Base-by-base conservation (phyloP, 257 asterid genomes). In the Solanum chilense region DNA sequence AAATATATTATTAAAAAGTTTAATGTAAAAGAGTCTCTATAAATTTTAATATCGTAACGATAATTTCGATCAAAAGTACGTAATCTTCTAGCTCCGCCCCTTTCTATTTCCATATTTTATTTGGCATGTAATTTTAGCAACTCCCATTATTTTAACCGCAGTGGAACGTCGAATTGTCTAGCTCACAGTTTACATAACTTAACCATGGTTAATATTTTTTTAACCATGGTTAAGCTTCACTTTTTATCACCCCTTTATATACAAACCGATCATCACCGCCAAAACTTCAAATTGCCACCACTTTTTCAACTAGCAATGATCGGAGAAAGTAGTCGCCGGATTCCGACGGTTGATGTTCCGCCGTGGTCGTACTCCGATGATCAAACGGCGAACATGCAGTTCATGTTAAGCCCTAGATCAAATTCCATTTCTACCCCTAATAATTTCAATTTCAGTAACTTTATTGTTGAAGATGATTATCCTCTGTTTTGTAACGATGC, bases 181-280 rank as follows among this genome's bases (percentile, higher is more conserved):
- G 85, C 84, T 9, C 86, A 14, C 60, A 68, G 82, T 39, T 82
- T 41, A 47, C n/a, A 8, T 49, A 89, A 89, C 89, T 68, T 62
- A 85, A 89, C 94, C 88, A 85, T 3, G 68, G 95, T 94, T 82
- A 88, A 6, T 3, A 5, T 0, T 14, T 60, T 68, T 33, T 20
- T 77, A 88, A 93, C 96, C 91, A 56, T 70, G 91, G 94, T 93
- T 90, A 56, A 87, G 5, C 49, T 87, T 93, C 95, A 90, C 91
- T 89, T 87, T 87, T 71, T 86, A 86, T 60, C 66, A 80, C 70
- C 91, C 91, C 92, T 93, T 93, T 95, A 93, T 93, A 94, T 91
- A 91, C 89, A 3, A 89, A 86, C 90, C 45, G 58, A 44, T 44
- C 62, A 85, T 60, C 82, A 90, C 60, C 81, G 5, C 83, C 73